A percentile compares a stretch with the other conserved stretches of the same genome.
Conservation (phyloP, 331 rosid genomes). For the Telfairia occidentalis region DNA sequence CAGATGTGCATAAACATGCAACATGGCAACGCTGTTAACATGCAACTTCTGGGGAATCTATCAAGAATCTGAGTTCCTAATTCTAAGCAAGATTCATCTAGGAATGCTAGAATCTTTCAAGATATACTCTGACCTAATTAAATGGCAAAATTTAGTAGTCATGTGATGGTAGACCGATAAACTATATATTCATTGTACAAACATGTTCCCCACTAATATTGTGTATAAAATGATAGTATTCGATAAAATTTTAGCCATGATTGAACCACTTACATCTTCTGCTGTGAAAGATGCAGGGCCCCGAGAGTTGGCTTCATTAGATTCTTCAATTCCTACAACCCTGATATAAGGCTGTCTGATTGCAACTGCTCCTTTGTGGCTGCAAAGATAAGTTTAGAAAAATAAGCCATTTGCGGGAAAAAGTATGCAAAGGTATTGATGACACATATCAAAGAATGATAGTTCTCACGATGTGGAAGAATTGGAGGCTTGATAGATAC, state of each 20-base stretch:
- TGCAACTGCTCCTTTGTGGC: slow-evolving; percentile 91
- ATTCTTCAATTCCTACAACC: slow-evolving; percentile 87
- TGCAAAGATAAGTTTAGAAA: slow-evolving; percentile 23
- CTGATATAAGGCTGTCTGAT: slow-evolving; percentile 89
- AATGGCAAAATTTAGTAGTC: not conserved
- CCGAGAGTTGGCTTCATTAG: slow-evolving; percentile 58
- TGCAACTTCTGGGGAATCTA: not conserved
- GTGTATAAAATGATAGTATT: not conserved
- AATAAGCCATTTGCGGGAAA: not conserved
- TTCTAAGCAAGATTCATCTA: not conserved
- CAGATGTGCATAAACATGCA: not conserved
- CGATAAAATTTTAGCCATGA: not conserved
- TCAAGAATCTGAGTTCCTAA: not conserved
- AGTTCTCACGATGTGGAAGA: slow-evolving; percentile 55
- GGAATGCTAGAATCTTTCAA: not conserved
- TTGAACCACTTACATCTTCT: slow-evolving; percentile 53
- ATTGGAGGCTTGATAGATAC: slow-evolving; percentile 87
- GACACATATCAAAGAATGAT: not conserved
- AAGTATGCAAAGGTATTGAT: not conserved
- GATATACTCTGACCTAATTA: not conserved
- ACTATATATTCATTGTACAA: not conserved
- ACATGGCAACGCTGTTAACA: not conserved
- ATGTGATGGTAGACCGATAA: not conserved
- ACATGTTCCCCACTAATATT: not conserved
- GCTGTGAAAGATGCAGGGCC: slow-evolving; percentile 57